Evolutionary conservation across 441 rosid genomes (phyloP).

Genomic region (Erodium chrysanthum): DNA sequence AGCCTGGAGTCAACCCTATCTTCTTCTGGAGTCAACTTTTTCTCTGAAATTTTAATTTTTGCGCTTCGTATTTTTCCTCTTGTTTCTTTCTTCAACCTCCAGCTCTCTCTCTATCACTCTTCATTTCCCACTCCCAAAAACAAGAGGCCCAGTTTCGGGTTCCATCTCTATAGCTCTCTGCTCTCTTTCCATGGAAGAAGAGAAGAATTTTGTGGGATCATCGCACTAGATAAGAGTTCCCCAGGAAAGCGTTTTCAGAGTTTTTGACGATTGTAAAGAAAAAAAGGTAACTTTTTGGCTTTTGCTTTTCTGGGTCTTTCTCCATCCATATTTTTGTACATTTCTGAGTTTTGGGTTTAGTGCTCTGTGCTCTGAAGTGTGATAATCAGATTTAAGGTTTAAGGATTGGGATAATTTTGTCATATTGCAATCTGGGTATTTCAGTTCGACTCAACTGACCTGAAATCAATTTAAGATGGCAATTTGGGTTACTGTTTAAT

Average conservation of each 20-base stretch:
- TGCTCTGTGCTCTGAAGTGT: not conserved
- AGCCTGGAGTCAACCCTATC: not conserved
- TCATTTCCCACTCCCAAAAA: not conserved
- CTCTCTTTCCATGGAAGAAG: conserved; percentile 2
- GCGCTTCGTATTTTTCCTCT: not conserved
- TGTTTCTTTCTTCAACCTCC: conserved; percentile 5
- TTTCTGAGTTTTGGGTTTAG: not conserved
- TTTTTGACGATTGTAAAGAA: not conserved
- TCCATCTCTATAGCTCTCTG: not conserved
- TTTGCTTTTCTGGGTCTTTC: conserved; percentile 1
- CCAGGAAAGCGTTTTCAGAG: not conserved
- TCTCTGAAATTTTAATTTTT: not conserved
- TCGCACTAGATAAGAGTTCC: conserved; percentile 2
- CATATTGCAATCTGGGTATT: not conserved
- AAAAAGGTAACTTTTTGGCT: conserved; percentile 1
- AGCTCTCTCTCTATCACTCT: not conserved
- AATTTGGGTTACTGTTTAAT: not conserved
- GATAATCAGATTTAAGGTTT: not conserved
- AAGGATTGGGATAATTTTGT: not conserved
- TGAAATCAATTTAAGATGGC: not conserved
- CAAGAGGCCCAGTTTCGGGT: not conserved
- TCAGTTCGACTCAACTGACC: too few relatives aligned
- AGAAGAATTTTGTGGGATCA: not conserved
- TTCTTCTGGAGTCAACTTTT: conserved; percentile 7
- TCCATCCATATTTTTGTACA: not conserved